Conservation (phyloP, 1,139 yeast genomes). For the Nakaseomyces nivariensis region DNA sequence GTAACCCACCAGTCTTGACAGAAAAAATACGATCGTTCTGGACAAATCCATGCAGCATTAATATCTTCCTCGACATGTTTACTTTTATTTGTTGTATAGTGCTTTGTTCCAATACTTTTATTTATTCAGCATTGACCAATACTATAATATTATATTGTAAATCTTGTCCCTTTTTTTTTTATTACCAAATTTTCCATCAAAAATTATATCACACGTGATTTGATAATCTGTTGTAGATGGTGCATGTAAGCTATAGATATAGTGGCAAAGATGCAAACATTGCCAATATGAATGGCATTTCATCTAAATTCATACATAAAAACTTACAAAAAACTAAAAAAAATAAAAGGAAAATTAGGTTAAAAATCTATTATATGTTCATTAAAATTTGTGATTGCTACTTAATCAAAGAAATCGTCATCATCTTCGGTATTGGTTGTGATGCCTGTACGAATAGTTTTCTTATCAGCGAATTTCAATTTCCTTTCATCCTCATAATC, state of each 20-base stretch:
- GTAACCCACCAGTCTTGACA: slow-evolving; percentile 65
- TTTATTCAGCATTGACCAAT: too few relatives aligned
- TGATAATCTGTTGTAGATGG: too few relatives aligned
- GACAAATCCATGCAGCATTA: slow-evolving; percentile 49
- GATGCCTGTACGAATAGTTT: slow-evolving; percentile 33
- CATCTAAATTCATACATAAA: too few relatives aligned
- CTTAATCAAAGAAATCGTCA: slow-evolving; percentile 34
- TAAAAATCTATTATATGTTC: background rate
- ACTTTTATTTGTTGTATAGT: too few relatives aligned
- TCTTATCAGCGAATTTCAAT: slow-evolving; percentile 45
- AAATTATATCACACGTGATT: too few relatives aligned
- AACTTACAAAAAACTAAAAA: background rate
- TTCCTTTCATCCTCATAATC: slow-evolving; percentile 47
- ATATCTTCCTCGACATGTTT: slow-evolving; percentile 27
- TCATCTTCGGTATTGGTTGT: slow-evolving; percentile 38
- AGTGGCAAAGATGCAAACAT: too few relatives aligned
- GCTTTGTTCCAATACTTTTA: too few relatives aligned
- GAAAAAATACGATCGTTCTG: slow-evolving; percentile 68
- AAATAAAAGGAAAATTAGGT: background rate
- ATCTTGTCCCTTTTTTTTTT: too few relatives aligned
- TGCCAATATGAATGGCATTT: too few relatives aligned
- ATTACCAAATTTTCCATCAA: too few relatives aligned
- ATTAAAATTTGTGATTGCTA: background rate
- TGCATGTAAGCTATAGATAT: too few relatives aligned
- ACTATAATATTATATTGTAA: too few relatives aligned